Percentiles rank a stretch among this genome's conserved stretches.
phyloP scores from a whole-genome alignment of 2,329 filamentous ascomycete species.

The Trichoderma sp. region DNA sequence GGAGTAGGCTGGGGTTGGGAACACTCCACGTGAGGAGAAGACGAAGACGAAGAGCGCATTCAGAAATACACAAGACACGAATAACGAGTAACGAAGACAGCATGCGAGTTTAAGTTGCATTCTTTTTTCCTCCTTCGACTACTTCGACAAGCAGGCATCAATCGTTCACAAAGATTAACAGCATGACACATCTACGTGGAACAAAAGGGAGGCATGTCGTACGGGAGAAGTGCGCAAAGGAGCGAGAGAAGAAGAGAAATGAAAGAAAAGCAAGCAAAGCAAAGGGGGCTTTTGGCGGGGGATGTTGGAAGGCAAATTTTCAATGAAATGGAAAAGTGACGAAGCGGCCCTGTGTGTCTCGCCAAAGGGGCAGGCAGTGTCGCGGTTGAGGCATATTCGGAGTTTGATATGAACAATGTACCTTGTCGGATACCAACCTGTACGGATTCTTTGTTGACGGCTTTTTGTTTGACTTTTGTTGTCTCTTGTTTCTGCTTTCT shows the following conservation, averaged over 20 bases:
- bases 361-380: not conserved
- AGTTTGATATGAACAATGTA: conserved; percentile 23
- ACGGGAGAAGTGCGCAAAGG: not conserved
- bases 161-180: not conserved
- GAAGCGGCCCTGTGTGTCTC: not conserved
- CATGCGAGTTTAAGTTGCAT: conserved; percentile 7
- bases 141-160: conserved; percentile 23
- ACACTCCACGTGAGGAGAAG: not conserved
- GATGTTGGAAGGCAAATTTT: conserved; percentile 27
- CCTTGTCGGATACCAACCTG: conserved; percentile 37
- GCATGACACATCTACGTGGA: not conserved
- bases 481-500: not conserved
- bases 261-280: not conserved
- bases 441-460: conserved; percentile 27
- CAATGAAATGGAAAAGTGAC: conserved; percentile 28
- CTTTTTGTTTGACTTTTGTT: not conserved
- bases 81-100: conserved; percentile 13
- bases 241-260: not conserved
- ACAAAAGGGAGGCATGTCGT: not conserved
- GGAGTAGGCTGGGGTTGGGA: conserved; percentile 52
- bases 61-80: conserved; percentile 7
- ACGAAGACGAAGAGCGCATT: not conserved
- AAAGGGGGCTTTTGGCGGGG: not conserved
- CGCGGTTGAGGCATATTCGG: conserved; percentile 23
- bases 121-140: not conserved